These are phyloP conservation scores for Collybiopsis confluens DNA, from an alignment of 768 basidiomycete species.

Conservation along the genomic window DNA sequence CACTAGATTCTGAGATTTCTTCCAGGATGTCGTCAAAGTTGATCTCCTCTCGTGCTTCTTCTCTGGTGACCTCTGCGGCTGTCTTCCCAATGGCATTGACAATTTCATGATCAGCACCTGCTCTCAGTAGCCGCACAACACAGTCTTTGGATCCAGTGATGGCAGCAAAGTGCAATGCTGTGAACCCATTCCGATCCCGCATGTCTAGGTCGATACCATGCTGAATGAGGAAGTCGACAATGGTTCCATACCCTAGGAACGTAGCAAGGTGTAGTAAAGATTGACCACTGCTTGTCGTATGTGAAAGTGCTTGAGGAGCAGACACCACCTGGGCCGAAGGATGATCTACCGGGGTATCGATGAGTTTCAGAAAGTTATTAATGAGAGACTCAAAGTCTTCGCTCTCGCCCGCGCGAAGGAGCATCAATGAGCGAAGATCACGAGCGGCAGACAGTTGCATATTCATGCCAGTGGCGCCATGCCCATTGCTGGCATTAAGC, in stretches of 20 bases:
- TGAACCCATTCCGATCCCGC: conserved; percentile 87
- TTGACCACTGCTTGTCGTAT: conserved; percentile 69
- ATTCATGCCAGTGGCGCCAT: conserved; percentile 47
- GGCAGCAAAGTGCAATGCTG: conserved; percentile 83
- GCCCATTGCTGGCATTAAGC: conserved; percentile 25
- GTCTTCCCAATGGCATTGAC: conserved; percentile 71
- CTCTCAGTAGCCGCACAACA: conserved; percentile 62
- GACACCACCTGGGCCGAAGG: conserved; percentile 37
- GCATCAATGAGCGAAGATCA: conserved; percentile 55
- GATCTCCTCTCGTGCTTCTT: neutral
- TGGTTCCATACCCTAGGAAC: conserved; percentile 68
- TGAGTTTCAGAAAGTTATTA: conserved; percentile 73
- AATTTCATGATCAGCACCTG: conserved; percentile 76
- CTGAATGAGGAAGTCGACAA: conserved; percentile 67
- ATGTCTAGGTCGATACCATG: conserved; percentile 76
- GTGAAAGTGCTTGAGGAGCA: conserved; percentile 58
- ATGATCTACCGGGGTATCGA: conserved; percentile 60
- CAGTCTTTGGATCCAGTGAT: conserved; percentile 62
- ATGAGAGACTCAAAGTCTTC: conserved; percentile 73
- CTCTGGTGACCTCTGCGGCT: conserved; percentile 48
- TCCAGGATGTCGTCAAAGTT: conserved; percentile 1
- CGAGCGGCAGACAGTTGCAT: conserved; percentile 35
- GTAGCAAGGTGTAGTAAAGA: conserved; percentile 86
- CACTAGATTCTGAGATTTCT: neutral
- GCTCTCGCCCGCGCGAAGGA: conserved; percentile 48